Base-by-base conservation (phyloP, 345 rosid genomes). In the Euphorbia pulcherrima region DNA sequence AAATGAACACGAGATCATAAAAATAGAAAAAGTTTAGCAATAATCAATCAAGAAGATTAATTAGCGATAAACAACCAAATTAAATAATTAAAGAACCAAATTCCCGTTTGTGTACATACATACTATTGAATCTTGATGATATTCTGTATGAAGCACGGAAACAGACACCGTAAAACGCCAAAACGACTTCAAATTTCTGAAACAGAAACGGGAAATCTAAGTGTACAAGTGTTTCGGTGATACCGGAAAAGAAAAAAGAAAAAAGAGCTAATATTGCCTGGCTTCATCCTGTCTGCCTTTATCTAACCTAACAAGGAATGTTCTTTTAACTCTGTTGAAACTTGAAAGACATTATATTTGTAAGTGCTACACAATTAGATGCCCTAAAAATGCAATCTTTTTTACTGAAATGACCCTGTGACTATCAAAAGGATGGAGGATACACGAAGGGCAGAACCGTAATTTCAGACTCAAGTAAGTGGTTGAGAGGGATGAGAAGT, bases 211-310 rank as follows among this genome's bases (percentile, higher is more conserved):
- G 24, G 26, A 18, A 18, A 61, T 40, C 53, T 37, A 40, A 5
- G 4, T 51, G 40, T 48, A 50, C 51, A 70, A 47, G 61, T n/a
- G n/a, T n/a, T n/a, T n/a, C n/a, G n/a, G n/a, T n/a, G 52, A 70
- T 62, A 54, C 61, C 56, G 28, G 46, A 33, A 63, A 20, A n/a
- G 44, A 28, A 59, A 26, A 28, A 12, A 50, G n/a, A 39, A 27
- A 52, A 8, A 62, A 24, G 2, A 64, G 65, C 65, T 72, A 64
- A 57, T 37, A 72, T 48, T 86, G 90, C 90, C 90, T 86, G 90
- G 90, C 90, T 86, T 83, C 90, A 40, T 78, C 64, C 84, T 80
- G 90, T 86, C 79, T 86, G 90, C 90, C 90, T 53, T 72, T 68
- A 21, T 51, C 70, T 72, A 57, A 50, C 56, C 64, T 62, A 75